These are phyloP conservation scores for Podaxis sp. DNA, from an alignment of 768 basidiomycete species.

Conservation along the genomic window DNA sequence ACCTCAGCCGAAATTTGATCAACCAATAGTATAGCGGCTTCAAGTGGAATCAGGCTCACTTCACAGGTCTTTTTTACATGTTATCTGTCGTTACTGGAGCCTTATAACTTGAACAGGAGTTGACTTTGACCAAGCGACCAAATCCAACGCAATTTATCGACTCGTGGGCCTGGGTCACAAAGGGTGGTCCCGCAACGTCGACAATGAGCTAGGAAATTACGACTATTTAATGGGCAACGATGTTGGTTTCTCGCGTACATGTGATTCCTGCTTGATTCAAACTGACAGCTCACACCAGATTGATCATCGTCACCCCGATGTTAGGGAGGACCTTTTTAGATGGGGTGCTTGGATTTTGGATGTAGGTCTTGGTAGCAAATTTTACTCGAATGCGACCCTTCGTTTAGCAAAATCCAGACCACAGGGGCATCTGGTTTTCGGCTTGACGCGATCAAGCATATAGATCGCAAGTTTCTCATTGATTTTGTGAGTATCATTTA, in stretches of 20 bases:
- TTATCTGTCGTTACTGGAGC: background rate
- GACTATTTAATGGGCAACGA: slow-evolving; percentile 77
- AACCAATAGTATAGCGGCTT: slow-evolving; percentile 53
- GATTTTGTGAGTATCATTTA: slow-evolving; percentile 50
- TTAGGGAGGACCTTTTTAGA: slow-evolving; percentile 62
- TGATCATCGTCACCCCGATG: slow-evolving; percentile 79
- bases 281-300: slow-evolving; percentile 44
- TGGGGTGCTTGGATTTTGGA: slow-evolving; percentile 82
- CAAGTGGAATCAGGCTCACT: slow-evolving; percentile 74
- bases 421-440: slow-evolving; percentile 74
- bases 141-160: slow-evolving; percentile 62
- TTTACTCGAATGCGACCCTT: background rate
- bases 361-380: slow-evolving; percentile 16
- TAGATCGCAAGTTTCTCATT: slow-evolving; percentile 65
- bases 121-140: slow-evolving; percentile 76
- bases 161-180: slow-evolving; percentile 63
- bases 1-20: background rate
- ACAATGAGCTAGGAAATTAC: slow-evolving; percentile 83
- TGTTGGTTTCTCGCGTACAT: slow-evolving; percentile 33
- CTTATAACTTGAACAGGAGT: slow-evolving; percentile 43
- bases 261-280: background rate
- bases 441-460: slow-evolving; percentile 90
- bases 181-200: slow-evolving; percentile 81
- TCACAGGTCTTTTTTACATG: slow-evolving; percentile 49
- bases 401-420: slow-evolving; percentile 36